These are phyloP conservation scores for Lachancea lanzarotensis DNA, from an alignment of 805 yeast species.

Conservation along the genomic window DNA sequence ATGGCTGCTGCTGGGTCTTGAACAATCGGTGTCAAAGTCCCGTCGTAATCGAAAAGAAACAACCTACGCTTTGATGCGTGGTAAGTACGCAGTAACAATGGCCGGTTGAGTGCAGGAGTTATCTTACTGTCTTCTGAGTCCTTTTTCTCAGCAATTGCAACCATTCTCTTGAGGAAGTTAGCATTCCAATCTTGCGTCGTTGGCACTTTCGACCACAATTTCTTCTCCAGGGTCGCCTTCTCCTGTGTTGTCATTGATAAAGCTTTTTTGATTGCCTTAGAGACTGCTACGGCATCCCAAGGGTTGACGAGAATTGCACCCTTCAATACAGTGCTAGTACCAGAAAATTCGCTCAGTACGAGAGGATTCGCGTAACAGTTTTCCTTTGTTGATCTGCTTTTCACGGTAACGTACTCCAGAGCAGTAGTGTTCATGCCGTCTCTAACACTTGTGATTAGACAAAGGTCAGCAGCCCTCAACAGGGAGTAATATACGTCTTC, in stretches of 20 bases:
- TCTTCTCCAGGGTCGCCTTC: constrained; percentile 41
- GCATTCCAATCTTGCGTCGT: constrained; percentile 80
- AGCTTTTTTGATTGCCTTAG: constrained; percentile 70
- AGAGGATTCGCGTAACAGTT: constrained; percentile 53
- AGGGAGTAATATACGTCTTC: constrained; percentile 86
- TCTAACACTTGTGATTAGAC: constrained; percentile 81
- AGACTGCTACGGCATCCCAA: constrained; percentile 93
- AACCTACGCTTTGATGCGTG: constrained; percentile 57
- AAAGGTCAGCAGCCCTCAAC: constrained; percentile 82
- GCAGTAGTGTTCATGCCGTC: constrained; percentile 98
- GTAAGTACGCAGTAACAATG: constrained; percentile 55
- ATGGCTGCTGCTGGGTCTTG: constrained; percentile 97
- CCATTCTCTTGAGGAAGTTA: constrained; percentile 46
- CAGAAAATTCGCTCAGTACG: constrained; percentile 88
- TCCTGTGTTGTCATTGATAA: constrained; percentile 47
- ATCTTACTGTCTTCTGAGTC: constrained; percentile 45
- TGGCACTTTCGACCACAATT: constrained; percentile 57
- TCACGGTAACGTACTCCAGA: constrained; percentile 84
- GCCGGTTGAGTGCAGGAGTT: constrained; percentile 79
- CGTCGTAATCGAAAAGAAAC: constrained; percentile 93
- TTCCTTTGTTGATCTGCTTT: constrained; percentile 40
- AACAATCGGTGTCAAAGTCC: constrained; percentile 94
- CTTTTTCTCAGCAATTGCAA: constrained; percentile 32
- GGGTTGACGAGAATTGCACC: constrained; percentile 87
- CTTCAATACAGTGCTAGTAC: constrained; percentile 64